Evolutionary conservation across 2,329 filamentous ascomycete species (phyloP), one percentile per base, ranked within the genome.

Genomic region (Fusarium praegraminearum): DNA sequence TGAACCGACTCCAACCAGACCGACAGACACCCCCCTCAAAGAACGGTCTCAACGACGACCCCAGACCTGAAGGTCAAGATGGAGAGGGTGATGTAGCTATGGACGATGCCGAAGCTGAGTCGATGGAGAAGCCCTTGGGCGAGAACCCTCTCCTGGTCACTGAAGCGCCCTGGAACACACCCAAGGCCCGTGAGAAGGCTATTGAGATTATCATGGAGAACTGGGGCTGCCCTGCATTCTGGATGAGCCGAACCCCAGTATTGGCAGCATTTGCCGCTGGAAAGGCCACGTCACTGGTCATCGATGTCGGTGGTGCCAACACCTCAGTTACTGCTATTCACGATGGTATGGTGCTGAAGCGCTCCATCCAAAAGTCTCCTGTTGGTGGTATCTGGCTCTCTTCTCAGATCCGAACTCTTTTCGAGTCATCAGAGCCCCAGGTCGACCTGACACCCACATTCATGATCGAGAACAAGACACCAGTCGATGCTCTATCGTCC

Each of bases 191-290:
- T 64, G 96, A 99, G 83, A 97, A 96, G 87, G 91, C 91, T 41
- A 95, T 98, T 75, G 96, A 99, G 83, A 90, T 98, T 68, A 94
- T 93, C 63, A 98, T 99, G 91, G 96, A 99, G 85, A 93, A 90
- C 77, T 99, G 96, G 94, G 94, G 93, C 30, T 92, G 91, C 58
- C 96, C 96, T 20, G 96, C 96, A 7, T 98, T 98, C 80, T 99
- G 95, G 87, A 85, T 98, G 65, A 93, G 93, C 68, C 90, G 93
- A 76, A 97, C 90, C 55, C 94, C 95, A 28, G 94, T 98, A 44
- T 87, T 98, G 78, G 90, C 95, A 57, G 92, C 94, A 22, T 98
- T 98, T 78, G 94, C 94, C 20, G 91, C 93, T 18, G 96, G 96
- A 69, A 98, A 98, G 81, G 91, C 95, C 1, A 97, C 93, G 7